These are phyloP conservation scores for Clavispora vitiphila DNA, from an alignment of 805 yeast genomes.

Conservation along the genomic window DNA sequence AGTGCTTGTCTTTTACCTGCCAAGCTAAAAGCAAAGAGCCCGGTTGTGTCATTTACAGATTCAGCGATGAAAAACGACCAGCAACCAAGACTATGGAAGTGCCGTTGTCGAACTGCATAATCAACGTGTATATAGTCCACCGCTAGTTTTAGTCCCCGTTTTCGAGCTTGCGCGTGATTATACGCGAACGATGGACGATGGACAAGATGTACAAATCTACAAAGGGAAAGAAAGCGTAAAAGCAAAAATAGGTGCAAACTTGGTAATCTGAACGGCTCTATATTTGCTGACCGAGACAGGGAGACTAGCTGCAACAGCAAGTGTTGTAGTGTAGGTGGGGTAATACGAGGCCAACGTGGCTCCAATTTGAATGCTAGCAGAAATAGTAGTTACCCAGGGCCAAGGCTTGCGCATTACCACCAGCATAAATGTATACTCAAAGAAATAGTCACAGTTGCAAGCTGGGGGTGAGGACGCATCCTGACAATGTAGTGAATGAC, in stretches of 20 bases:
- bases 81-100: no score
- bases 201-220: no score
- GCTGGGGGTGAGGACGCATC: not conserved
- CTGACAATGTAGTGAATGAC: not conserved
- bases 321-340: no score
- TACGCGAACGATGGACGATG: not conserved
- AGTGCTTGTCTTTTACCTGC: slow-evolving; percentile 64
- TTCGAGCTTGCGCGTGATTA: not conserved
- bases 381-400: no score
- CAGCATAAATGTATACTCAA: no score
- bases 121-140: not conserved
- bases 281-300: no score
- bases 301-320: no score
- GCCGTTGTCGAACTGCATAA: not conserved
- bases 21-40: slow-evolving; percentile 68
- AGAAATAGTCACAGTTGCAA: not conserved
- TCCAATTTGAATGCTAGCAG: no score
- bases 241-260: not conserved
- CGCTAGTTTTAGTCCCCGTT: not conserved
- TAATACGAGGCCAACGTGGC: no score
- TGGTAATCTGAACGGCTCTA: no score
- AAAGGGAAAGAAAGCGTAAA: not conserved
- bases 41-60: slow-evolving; percentile 2
- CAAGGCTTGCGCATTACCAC: no score
- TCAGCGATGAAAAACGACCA: no score